Conservation (phyloP, 495 filamentous ascomycete genomes). For the Lasiosphaeria miniovina region DNA sequence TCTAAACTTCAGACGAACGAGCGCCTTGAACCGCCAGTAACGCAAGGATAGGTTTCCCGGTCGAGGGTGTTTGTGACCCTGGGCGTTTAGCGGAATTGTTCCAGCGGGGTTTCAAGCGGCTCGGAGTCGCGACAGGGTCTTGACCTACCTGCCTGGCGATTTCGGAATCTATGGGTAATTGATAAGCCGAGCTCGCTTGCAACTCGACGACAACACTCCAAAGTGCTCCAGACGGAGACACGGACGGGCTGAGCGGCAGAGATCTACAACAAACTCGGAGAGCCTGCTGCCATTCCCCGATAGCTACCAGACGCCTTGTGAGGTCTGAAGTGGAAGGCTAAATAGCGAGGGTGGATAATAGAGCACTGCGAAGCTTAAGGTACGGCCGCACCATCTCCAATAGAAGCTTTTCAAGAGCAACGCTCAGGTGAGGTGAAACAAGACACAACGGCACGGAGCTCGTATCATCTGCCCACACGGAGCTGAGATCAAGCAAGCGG, state of each 20-base stretch:
- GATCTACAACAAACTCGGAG: neutral
- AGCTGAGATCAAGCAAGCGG: neutral
- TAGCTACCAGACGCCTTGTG: neutral
- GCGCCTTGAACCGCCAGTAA: neutral
- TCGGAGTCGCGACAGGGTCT: neutral
- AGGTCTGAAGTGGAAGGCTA: neutral
- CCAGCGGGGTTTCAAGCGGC: constrained; percentile 12
- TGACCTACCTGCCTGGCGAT: too few species aligned
- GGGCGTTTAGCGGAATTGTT: constrained; percentile 2
- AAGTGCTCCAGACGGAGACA: too few species aligned
- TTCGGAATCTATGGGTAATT: too few species aligned
- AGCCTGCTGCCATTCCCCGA: neutral
- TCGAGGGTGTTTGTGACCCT: neutral
- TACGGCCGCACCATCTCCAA: too few species aligned
- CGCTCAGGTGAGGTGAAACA: neutral
- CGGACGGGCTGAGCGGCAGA: neutral
- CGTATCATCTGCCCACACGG: neutral
- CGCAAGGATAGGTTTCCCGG: constrained; percentile 3
- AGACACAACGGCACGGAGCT: too few species aligned
- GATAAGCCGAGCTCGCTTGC: too few species aligned
- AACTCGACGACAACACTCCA: too few species aligned
- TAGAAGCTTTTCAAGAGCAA: neutral
- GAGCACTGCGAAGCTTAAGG: too few species aligned
- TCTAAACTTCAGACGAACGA: neutral
- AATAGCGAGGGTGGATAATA: neutral